A percentile compares a stretch with the other conserved stretches of the same genome.
Conservation (phyloP, 306 rosid species). For the Prunus kanzakura region DNA sequence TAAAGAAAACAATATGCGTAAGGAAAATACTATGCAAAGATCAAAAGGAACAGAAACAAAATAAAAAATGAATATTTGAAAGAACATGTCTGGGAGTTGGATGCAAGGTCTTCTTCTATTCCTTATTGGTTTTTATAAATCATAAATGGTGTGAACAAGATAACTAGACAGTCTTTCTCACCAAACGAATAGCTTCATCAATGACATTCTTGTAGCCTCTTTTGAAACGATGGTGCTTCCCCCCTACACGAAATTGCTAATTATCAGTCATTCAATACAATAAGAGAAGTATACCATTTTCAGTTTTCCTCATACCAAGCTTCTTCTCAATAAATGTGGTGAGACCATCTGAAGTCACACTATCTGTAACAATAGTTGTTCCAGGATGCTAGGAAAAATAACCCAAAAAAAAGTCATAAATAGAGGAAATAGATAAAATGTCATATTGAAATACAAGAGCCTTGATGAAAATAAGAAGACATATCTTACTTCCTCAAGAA, state of each 20-base stretch:
- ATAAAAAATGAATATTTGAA: neutral
- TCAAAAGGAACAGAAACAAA: neutral
- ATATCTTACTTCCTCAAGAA: slow-evolving; percentile 79
- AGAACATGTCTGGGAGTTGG: neutral
- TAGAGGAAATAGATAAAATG: neutral
- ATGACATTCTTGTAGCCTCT: slow-evolving; percentile 98
- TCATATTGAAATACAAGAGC: slow-evolving; percentile 7
- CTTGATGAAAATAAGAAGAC: slow-evolving; percentile 3
- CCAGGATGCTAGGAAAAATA: slow-evolving; percentile 67
- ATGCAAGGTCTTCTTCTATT: neutral
- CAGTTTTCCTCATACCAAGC: slow-evolving; percentile 60
- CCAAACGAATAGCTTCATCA: slow-evolving; percentile 96
- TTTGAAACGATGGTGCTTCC: slow-evolving; percentile 91
- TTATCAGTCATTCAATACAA: slow-evolving; percentile 4
- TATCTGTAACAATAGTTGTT: slow-evolving; percentile 94
- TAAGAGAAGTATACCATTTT: neutral
- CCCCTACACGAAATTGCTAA: slow-evolving; percentile 53
- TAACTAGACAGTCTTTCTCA: slow-evolving; percentile 32
- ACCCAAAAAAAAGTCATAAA: slow-evolving; percentile 9
- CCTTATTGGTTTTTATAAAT: slow-evolving; percentile 10
- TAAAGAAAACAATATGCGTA: neutral
- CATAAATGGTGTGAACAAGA: neutral
- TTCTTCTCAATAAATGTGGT: slow-evolving; percentile 86
- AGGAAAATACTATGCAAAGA: neutral
- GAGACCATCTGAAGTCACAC: slow-evolving; percentile 97